Evolutionary conservation across 306 rosid genomes (phyloP), one percentile per base, ranked within the genome.

Genomic region (Luffa acutangula): DNA sequence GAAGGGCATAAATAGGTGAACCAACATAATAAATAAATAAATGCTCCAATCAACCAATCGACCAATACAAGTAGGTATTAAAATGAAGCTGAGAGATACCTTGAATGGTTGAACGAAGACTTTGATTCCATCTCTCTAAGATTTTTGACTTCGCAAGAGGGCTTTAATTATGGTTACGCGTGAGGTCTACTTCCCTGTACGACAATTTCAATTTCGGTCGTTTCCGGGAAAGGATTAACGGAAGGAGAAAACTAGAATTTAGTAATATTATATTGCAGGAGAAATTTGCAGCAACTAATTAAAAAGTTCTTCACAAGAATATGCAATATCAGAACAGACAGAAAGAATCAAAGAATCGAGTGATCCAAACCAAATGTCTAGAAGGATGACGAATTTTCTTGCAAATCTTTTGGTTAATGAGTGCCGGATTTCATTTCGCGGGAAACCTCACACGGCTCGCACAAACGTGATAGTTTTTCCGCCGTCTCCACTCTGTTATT

Each of bases 121-220:
- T 81, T 77, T 53, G 66, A 20, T 79, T 81, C 73, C 90, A 85
- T 91, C 88, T 91, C 69, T 52, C 11, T 76, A 85, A 79, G 87
- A 77, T 80, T 80, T 79, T 86, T 72, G 59, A 58, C 64, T 37
- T 37, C 12, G 45, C 5, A 34, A 54, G 31, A 53, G 8, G 85
- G 87, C 86, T 78, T 53, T 64, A 70, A 4, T 70, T 64, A 66
- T 45, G 2, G 6, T n/a, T 48, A 90, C 90, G 84, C 87, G 91
- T 94, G 86, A 84, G 87, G 54, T 70, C 80, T 58, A 51, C 65
- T 36, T 48, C 49, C 66, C 49, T 56, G 57, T 60, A 15, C 21
- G 49, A 21, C 34, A 36, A 5, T 20, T 31, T 78, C 81, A 75
- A 72, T 46, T 25, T 75, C 21, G 65, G 72, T 76, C 78, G 60